Base-by-base conservation (phyloP, 768 basidiomycete species). In the Mycena chlorophos region DNA sequence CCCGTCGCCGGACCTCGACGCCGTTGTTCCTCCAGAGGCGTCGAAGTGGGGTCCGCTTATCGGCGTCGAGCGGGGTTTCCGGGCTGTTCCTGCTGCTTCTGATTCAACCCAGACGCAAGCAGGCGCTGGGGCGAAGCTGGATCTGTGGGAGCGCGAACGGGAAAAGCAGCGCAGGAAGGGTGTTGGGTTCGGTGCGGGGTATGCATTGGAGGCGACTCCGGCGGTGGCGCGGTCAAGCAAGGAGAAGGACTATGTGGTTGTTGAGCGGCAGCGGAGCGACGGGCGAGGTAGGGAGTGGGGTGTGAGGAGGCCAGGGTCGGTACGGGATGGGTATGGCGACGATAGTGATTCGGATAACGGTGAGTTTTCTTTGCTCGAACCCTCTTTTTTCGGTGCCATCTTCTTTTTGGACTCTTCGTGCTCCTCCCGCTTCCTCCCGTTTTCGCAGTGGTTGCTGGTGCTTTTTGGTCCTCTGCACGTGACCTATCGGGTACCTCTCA, bases 11-110 rank as follows among this genome's bases (percentile, higher is more conserved):
- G 51, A 48, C 6, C 59, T 51, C 14, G 59, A 60, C 13, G 52
- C 27, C 27, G 0, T 38, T 4, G 16, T 14, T n/a, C 20, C n/a
- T n/a, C n/a, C n/a, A n/a, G n/a, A n/a, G n/a, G n/a, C n/a, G n/a
- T n/a, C 37, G 27, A 43, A 48, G 3, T 60, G 59, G 59, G 55
- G 59, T 10, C 59, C 55, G 48, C 55, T 60, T 13, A 43, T 60
- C 28, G 59, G 58, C 40, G 45, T 40, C 13, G 14, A 8, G 52
- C 54, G 59, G 26, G 58, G 58, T 3, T 50, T 55, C 23, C 46
- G 54, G 12, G 37, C n/a, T n/a, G 38, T 12, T 51, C 30, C 13
- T 54, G 56, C 47, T 20, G 26, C 12, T 54, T 55, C 27, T 5
- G 20, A 2, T n/a, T n/a, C n/a, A n/a, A n/a, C n/a, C n/a, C n/a